Percentiles rank a stretch among this genome's conserved stretches.
Conservation (phyloP, 2,329 filamentous ascomycete species). For the Juglanconis juglandina region DNA sequence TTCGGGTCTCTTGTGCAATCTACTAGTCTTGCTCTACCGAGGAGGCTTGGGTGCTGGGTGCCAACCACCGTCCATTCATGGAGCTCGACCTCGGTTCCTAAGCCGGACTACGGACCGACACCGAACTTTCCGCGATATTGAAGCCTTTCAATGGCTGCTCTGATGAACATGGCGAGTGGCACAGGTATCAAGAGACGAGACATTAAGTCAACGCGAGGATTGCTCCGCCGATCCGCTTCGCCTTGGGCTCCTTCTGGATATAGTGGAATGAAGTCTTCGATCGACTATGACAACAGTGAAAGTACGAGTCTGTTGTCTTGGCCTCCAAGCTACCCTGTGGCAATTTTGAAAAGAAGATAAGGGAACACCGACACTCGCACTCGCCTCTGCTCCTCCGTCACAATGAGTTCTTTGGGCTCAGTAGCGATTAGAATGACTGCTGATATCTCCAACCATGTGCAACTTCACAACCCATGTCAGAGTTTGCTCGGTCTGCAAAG, state of each 20-base stretch:
- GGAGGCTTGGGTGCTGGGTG: not conserved
- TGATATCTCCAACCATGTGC: conserved; percentile 31
- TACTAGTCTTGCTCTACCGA: not conserved
- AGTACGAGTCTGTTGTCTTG: not conserved
- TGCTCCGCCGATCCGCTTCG: not conserved
- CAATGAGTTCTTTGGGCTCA: not conserved
- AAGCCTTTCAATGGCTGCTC: not conserved
- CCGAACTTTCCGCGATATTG: not conserved
- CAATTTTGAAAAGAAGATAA: not conserved
- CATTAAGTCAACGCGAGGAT: not conserved
- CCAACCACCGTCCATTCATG: not conserved
- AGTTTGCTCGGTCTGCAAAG: conserved; percentile 33
- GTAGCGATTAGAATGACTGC: conserved; percentile 25
- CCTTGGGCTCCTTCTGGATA: not conserved
- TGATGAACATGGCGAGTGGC: not conserved
- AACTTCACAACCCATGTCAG: conserved; percentile 37
- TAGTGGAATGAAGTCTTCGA: not conserved
- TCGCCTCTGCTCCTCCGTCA: not conserved
- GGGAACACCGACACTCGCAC: not conserved
- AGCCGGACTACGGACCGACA: not conserved
- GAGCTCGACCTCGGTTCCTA: not conserved
- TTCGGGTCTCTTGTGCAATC: not conserved
- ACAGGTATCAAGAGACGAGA: not conserved
- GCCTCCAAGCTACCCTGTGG: not conserved
- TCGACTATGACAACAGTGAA: not conserved